Base-by-base conservation (phyloP, 2,329 filamentous ascomycete genomes). In the Fusarium longipes region DNA sequence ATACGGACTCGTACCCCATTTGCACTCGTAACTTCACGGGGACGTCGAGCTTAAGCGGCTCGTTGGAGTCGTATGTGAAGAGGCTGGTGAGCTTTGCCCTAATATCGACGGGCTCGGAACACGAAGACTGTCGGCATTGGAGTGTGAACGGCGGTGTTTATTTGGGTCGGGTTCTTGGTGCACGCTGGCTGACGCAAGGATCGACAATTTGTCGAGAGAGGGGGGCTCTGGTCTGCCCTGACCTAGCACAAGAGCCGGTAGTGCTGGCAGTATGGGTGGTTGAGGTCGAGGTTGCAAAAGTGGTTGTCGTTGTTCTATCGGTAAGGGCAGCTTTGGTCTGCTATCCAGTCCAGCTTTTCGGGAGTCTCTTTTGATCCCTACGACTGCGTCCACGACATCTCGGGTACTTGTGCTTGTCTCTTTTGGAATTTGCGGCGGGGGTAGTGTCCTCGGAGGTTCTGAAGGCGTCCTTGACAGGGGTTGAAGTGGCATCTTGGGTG, bases 171-270 rank as follows among this genome's bases (percentile, higher is more conserved):
- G 67, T 2, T 74, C 68, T 64, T 77, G 71, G 36, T 74, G 70
- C 10, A 75, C 70, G 42, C 78, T 80, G 14, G 78, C 78, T 30
- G 74, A 77, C 12, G 78, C 79, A 43, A 81, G 72, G 8, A 80
- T 77, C n/a, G 78, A 76, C 24, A 81, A 63, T 50, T 76, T 78
- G 48, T 80, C 77, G 33, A 79, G 66, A 8, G 73, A 61, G 15
- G 43, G 67, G 20, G 56, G 60, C 17, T 70, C 63, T 38, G 67
- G 72, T 29, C 64, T 63, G 17, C 65, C 50, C 18, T 73, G 72
- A 10, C 72, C 72, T 10, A 74, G 65, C 25, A 74, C 70, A 18
- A 74, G 68, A 14, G 72, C 57, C 22, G 70, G 65, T 5, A 74
- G 48, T 11, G 17, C 54, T 32, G 72, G 69, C 33, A 71, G 54